A percentile compares a stretch with the other conserved stretches of the same genome.
phyloP scores from a whole-genome alignment of 2,329 filamentous ascomycete genomes.

The Madurella fahalii region DNA sequence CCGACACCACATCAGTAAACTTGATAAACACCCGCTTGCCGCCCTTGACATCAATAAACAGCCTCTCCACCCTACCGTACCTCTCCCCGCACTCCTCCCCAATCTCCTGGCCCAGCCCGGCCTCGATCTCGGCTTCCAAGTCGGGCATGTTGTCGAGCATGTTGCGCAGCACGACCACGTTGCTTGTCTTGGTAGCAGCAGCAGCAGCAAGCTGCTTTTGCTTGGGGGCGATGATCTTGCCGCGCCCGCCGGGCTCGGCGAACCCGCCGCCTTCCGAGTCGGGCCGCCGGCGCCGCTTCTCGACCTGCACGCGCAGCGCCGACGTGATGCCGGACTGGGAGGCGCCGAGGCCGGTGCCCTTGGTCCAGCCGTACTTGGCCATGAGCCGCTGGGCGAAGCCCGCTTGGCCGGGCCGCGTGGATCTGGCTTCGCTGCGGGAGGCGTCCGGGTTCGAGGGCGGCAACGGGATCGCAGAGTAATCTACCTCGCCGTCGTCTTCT shows the following conservation, averaged over 20 bases:
- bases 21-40: constrained; percentile 79
- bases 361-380: constrained; percentile 89
- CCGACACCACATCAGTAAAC: constrained; percentile 81
- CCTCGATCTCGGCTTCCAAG: constrained; percentile 70
- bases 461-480: constrained; percentile 36
- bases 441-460: constrained; percentile 30
- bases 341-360: constrained; percentile 82
- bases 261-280: constrained; percentile 78
- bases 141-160: constrained; percentile 83
- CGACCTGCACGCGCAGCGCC: constrained; percentile 76
- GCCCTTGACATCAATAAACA: constrained; percentile 65
- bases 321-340: constrained; percentile 78
- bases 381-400: constrained; percentile 86
- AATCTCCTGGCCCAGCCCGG: constrained; percentile 83
- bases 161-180: constrained; percentile 75
- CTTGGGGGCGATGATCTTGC: constrained; percentile 77
- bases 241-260: constrained; percentile 63
- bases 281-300: constrained; percentile 75
- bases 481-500: constrained; percentile 27
- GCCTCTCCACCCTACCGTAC: constrained; percentile 78
- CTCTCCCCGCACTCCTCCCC: constrained; percentile 88
- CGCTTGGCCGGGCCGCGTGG: constrained; percentile 68
- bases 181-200: constrained; percentile 63
- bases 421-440: constrained; percentile 26
- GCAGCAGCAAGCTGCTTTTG: constrained; percentile 39